Base-by-base conservation (phyloP, 768 basidiomycete species). In the Gautieria morchelliformis region DNA sequence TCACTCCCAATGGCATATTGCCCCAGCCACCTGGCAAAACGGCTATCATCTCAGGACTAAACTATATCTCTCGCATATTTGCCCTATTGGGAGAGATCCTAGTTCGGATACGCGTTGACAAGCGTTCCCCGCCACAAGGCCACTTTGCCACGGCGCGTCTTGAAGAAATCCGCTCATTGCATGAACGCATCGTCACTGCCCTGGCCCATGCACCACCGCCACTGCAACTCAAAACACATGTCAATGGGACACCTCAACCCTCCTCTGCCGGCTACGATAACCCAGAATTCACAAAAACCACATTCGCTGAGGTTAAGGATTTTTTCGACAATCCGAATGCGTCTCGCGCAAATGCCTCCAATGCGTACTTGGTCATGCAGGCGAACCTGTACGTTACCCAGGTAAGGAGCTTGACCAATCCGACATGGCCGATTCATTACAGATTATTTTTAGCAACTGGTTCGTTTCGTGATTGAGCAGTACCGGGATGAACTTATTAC, bases 291-390 rank as follows among this genome's bases (percentile, higher is more conserved):
- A 75, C 84, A 33, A 85, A 89, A 69, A 84, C 84, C 9, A 91
- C 93, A 2, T 89, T 91, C 61, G 85, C 84, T 2, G 89, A 93
- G 70, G 85, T 95, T 61, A 88, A 87, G 66, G 87, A 91, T 67
- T 90, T 93, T 67, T 95, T 94, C 67, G 85, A 92, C 62, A 89
- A 94, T 64, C 92, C 93, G 12, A 87, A 91, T 60, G 89, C 89
- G 8, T 88, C 83, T 9, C 79, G 87, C 20, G 89, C 83, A 56
- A 88, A 89, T 64, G 91, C 92, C 0, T 77, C 89, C 53, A 93
- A 95, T 67, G 86, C 89, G 19, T 94, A 87, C 76, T 75, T 93
- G 33, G 91, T 95, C 33, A 88, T 92, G 81, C 92, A 93, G 69
- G 88, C 87, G 37, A 95, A 95, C 65, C 74, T 95, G 42, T 94